Percentiles rank a stretch among this genome's conserved stretches.
Evolutionary conservation across 805 yeast genomes (phyloP).

Genomic region (Schwanniomyces occidentalis): DNA sequence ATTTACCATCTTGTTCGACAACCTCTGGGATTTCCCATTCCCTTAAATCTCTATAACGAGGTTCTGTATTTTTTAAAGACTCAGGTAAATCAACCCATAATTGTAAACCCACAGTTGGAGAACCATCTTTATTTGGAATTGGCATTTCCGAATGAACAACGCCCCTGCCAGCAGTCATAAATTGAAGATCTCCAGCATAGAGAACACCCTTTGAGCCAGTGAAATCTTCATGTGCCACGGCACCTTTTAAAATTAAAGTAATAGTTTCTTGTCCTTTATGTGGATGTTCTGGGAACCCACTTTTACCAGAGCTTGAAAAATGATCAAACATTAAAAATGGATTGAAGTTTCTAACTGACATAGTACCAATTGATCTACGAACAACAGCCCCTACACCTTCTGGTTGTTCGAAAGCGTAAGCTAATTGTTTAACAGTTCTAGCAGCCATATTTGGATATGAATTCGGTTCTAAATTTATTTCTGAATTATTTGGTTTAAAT

Average conservation of each 20-base stretch:
- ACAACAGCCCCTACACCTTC: conserved; percentile 92
- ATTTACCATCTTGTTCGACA: conserved; percentile 59
- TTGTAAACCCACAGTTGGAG: conserved; percentile 66
- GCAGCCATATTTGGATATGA: conserved; percentile 14
- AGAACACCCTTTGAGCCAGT: conserved; percentile 81
- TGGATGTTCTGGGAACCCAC: conserved; percentile 54
- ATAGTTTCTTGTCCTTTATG: conserved; percentile 43
- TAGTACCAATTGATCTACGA: conserved; percentile 75
- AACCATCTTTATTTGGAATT: conserved; percentile 51
- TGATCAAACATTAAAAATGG: conserved; percentile 86
- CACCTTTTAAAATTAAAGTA: conserved; percentile 33
- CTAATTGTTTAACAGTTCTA: conserved; percentile 33
- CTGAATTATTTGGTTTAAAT: no score
- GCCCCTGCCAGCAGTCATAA: conserved; percentile 93
- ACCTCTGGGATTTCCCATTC: conserved; percentile 70
- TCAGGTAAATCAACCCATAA: conserved; percentile 85
- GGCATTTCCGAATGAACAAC: conserved; percentile 89
- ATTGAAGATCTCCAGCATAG: conserved; percentile 82
- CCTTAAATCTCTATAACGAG: conserved; percentile 77
- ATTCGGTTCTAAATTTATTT: no score
- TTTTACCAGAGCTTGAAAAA: conserved; percentile 60
- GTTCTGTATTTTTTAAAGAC: conserved; percentile 59
- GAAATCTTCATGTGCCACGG: conserved; percentile 59
- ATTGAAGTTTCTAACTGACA: conserved; percentile 67
- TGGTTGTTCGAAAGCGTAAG: conserved; percentile 62